Conservation (phyloP, 306 rosid genomes). For the Gillenia trifoliata region DNA sequence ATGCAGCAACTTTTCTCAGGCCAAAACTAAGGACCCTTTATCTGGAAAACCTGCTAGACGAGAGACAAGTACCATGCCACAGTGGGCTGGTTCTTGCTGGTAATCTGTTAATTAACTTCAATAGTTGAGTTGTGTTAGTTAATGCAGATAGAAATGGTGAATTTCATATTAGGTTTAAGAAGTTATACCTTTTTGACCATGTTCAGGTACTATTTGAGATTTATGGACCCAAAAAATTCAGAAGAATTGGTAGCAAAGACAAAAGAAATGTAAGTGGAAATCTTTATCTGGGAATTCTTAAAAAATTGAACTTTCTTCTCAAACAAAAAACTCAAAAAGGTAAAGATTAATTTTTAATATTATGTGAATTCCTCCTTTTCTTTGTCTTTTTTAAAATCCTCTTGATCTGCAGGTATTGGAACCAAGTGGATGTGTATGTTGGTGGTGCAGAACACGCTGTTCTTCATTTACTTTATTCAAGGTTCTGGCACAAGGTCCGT, state of each 20-base stretch:
- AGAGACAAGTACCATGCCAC: conserved; percentile 97
- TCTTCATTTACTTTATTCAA: conserved; percentile 93
- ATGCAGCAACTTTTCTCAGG: conserved; percentile 34
- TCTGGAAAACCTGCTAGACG: conserved; percentile 84
- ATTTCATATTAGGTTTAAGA: background rate
- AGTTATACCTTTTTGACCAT: background rate
- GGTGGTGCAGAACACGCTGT: conserved; percentile 99
- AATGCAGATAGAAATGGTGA: background rate
- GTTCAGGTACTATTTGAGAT: conserved; percentile 89
- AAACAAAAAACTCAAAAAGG: background rate
- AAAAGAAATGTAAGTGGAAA: conserved; percentile 59
- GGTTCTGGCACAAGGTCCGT: conserved; percentile 99
- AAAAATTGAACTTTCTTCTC: background rate
- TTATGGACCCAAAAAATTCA: conserved; percentile 90
- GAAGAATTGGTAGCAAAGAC: conserved; percentile 64
- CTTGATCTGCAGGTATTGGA: conserved; percentile 68
- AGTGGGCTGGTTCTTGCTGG: conserved; percentile 99
- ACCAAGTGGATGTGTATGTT: conserved; percentile 95
- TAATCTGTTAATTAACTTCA: conserved; percentile 33
- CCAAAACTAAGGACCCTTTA: conserved; percentile 52
- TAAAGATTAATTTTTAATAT: background rate
- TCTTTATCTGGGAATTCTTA: background rate
- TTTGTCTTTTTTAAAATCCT: conserved; percentile 15
- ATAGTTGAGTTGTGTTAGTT: background rate
- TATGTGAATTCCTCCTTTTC: background rate